phyloP scores from a whole-genome alignment of 345 rosid species.

The Ceriops tagal region DNA sequence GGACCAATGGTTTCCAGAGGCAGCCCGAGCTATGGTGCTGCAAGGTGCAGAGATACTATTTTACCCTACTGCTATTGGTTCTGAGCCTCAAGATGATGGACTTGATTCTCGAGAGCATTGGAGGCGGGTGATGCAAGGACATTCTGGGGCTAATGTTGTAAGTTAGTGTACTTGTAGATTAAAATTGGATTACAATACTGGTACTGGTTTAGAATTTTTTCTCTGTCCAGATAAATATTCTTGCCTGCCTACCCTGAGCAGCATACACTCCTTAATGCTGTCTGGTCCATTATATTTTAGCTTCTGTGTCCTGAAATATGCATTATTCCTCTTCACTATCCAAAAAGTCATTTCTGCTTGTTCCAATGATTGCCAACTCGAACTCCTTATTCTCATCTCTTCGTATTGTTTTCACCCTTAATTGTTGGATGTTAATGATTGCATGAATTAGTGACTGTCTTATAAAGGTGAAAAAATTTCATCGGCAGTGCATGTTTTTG shows the following conservation, averaged over 20 bases:
- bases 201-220: not conserved
- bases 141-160: conserved; percentile 97
- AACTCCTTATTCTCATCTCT: conserved; percentile 6
- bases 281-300: not conserved
- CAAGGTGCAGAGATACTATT: conserved; percentile 91
- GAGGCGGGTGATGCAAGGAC: conserved; percentile 98
- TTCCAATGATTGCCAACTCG: too few relatives aligned
- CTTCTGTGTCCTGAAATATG: not conserved
- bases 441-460: not conserved
- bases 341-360: too few relatives aligned
- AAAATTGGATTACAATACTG: not conserved
- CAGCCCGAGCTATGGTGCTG: conserved; percentile 87
- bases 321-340: not conserved
- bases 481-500: not conserved
- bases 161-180: conserved; percentile 18
- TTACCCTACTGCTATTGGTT: conserved; percentile 94
- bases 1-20: conserved; percentile 99
- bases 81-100: conserved; percentile 94
- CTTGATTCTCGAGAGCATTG: conserved; percentile 91
- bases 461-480: not conserved
- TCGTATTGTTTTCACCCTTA: not conserved
- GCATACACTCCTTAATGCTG: not conserved
- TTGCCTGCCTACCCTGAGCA: not conserved
- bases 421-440: too few relatives aligned
- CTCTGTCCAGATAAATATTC: conserved; percentile 3